Evolutionary conservation across 2,329 filamentous ascomycete genomes (phyloP).

Genomic region (Stylonectria norvegica): DNA sequence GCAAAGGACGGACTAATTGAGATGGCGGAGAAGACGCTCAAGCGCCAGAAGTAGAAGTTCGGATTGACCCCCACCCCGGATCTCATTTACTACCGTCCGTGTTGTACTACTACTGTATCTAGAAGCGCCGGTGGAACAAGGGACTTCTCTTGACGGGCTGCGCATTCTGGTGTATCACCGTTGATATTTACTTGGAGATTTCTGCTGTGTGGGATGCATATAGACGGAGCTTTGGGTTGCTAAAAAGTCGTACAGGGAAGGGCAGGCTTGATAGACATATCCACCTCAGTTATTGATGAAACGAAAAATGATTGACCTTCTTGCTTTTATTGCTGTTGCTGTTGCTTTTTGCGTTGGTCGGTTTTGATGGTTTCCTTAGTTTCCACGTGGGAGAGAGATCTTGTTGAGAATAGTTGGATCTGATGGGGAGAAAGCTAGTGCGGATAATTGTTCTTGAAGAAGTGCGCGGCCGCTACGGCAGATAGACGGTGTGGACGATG

Average conservation of each 20-base stretch:
- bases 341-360: too few species aligned
- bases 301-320: constrained; percentile 2
- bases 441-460: too few species aligned
- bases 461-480: too few species aligned
- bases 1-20: constrained; percentile 88
- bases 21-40: constrained; percentile 90
- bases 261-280: not conserved
- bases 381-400: too few species aligned
- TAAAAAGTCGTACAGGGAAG: not conserved
- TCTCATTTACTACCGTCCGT: constrained; percentile 1
- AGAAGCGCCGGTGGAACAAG: not conserved
- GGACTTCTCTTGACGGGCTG: not conserved
- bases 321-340: too few species aligned
- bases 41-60: constrained; percentile 76
- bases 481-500: too few species aligned
- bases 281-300: constrained; percentile 3
- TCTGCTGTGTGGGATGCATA: constrained; percentile 1
- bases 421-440: too few species aligned
- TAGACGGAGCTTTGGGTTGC: not conserved
- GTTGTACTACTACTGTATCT: constrained; percentile 16
- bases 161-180: too few species aligned
- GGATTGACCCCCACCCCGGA: too few species aligned
- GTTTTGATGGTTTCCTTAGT: too few species aligned
- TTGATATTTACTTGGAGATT: too few species aligned
- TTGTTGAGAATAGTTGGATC: too few species aligned